Base-by-base conservation (phyloP, 2,329 filamentous ascomycete species). In the Stagonosporopsis vannaccii region DNA sequence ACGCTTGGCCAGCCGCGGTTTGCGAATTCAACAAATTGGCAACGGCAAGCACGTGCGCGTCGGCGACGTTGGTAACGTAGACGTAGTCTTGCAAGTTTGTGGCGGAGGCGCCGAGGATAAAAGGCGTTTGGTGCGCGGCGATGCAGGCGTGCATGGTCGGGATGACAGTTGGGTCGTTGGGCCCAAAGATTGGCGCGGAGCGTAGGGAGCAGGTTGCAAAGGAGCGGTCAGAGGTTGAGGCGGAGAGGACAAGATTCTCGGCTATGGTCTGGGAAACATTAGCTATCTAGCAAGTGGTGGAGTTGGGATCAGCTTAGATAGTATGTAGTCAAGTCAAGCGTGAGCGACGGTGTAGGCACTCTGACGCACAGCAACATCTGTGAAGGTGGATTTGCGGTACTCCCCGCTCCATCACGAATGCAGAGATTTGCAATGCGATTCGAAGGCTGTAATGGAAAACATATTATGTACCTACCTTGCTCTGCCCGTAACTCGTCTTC, bases 111-210 rank as follows among this genome's bases (percentile, higher is more conserved):
- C 95, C 95, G 20, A 98, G 84, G 75, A 97, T 90, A 73, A 95
- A 86, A 60, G 85, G 85, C 33, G 91, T 89, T 62, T 90, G 87
- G 67, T 85, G 82, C 59, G 85, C 82, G 56, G 83, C 81, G 72
- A 89, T 90, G 67, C 90, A 86, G 60, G 87, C 84, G 69, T 96
- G 81, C 60, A 97, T 84, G 65, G 89, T 86, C 61, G 88, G 85
- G 30, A 94, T 86, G 13, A 88, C 78, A 72, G 92, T 89, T 49
- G 86, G 85, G 79, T 99, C 95, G 67, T 91, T 91, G 72, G 95
- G 91, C 68, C 94, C 94, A 71, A 97, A 91, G 75, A 98, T 96
- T 63, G 91, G 91, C 12, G 92, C 90, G 6, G 93, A 91, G 15
- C 95, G 90, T 62, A 98, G 84, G 26, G 92, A 83, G 69, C 85